Conservation (phyloP, 306 rosid genomes). For the Pterocarpus santalinus region DNA sequence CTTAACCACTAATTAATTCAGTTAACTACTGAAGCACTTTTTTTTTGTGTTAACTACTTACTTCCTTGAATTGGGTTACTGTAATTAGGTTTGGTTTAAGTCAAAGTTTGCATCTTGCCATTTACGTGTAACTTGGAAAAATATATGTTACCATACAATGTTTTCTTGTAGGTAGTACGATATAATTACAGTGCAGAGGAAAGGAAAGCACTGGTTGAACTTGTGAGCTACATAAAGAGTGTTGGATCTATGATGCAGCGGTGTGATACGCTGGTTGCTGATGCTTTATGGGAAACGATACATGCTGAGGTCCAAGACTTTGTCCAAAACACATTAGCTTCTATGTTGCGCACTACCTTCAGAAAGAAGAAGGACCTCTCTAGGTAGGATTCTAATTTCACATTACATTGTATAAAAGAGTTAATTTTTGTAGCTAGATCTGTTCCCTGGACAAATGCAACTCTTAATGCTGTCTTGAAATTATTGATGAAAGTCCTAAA, state of each 20-base stretch:
- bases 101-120: conserved; percentile 28
- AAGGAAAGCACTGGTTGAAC: conserved; percentile 90
- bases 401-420: conserved; percentile 20
- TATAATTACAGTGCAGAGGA: conserved; percentile 91
- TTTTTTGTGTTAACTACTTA: conserved; percentile 16
- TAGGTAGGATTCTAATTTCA: conserved; percentile 64
- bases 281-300: conserved; percentile 98
- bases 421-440: conserved; percentile 26
- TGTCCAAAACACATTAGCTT: conserved; percentile 94
- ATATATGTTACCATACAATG: conserved; percentile 33
- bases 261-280: conserved; percentile 91
- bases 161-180: conserved; percentile 80
- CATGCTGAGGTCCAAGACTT: conserved; percentile 99
- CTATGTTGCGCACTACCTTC: conserved; percentile 92
- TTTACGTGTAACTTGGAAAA: conserved; percentile 10
- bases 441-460: conserved; percentile 24
- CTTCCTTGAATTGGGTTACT: conserved; percentile 3
- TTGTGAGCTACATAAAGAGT: conserved; percentile 95
- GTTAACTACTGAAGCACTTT: conserved; percentile 3
- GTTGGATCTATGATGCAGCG: conserved; percentile 97
- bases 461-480: conserved; percentile 14
- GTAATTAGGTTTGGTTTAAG: conserved; percentile 11
- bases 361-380: conserved; percentile 98
- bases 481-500: conserved; percentile 31
- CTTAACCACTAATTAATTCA: conserved; percentile 22